Conservation (phyloP, 140 eudicot species). For the Erigeron philadelphicus region DNA sequence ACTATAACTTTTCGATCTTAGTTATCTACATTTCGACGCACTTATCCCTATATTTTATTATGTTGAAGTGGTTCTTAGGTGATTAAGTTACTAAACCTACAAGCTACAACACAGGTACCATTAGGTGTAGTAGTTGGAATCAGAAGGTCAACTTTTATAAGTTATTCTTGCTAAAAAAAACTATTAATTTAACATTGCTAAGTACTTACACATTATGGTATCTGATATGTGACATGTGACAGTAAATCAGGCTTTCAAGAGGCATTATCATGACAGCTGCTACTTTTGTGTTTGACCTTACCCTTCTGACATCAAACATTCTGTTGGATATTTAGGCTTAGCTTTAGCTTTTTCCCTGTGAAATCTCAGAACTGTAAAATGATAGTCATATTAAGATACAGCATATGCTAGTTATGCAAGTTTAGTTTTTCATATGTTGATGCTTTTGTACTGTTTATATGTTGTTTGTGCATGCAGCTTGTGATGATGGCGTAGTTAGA, state of each 20-base stretch:
- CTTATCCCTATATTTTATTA: too few species aligned
- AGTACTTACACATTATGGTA: not conserved
- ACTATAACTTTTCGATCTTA: too few species aligned
- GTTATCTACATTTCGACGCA: too few species aligned
- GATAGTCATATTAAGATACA: not conserved
- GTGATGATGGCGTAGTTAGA: conserved; percentile 85
- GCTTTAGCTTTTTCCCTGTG: not conserved
- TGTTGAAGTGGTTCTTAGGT: conserved; percentile 6
- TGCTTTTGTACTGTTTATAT: conserved; percentile 19
- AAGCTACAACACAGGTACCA: not conserved
- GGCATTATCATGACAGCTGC: not conserved
- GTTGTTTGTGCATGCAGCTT: conserved; percentile 52
- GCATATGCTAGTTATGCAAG: not conserved
- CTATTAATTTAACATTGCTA: not conserved
- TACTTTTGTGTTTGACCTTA: not conserved
- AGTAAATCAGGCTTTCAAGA: not conserved
- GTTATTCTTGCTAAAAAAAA: not conserved
- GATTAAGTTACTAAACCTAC: not conserved
- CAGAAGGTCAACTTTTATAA: not conserved
- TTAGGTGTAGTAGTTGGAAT: conserved; percentile 12
- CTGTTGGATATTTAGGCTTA: not conserved
- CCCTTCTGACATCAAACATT: not conserved
- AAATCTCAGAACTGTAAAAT: not conserved
- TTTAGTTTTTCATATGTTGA: conserved; percentile 10
- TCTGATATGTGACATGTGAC: not conserved